Conservation (phyloP, 129 eudicot genomes). For the Helianthus tuberosus region DNA sequence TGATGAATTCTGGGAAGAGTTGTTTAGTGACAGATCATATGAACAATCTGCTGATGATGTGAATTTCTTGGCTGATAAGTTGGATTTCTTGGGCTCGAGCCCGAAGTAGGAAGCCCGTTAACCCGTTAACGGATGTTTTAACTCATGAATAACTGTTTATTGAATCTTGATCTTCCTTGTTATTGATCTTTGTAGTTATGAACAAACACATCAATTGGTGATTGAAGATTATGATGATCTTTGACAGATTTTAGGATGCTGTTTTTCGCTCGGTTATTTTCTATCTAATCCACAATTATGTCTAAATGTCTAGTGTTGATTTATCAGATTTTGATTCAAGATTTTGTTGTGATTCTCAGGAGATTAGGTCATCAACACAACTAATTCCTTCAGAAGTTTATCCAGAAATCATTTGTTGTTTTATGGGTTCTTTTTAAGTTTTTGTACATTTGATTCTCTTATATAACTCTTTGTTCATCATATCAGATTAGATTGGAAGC, state of each 20-base stretch:
- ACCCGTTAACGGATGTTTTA: constrained; percentile 7
- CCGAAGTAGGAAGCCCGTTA: constrained; percentile 36
- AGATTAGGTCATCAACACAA: constrained; percentile 15
- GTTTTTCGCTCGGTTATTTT: constrained; percentile 35
- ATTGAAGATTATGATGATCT: constrained; percentile 33
- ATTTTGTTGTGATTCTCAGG: constrained; percentile 48
- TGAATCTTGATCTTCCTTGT: constrained; percentile 38
- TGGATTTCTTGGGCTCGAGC: constrained; percentile 73
- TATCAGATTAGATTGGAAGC: constrained; percentile 41
- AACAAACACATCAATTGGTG: constrained; percentile 28
- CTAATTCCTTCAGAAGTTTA: not conserved
- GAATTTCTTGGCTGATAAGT: constrained; percentile 64
- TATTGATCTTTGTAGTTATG: constrained; percentile 51
- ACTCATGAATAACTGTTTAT: constrained; percentile 35
- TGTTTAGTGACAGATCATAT: constrained; percentile 59
- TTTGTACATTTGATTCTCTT: constrained; percentile 29
- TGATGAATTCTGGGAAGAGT: constrained; percentile 89
- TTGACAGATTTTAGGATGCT: constrained; percentile 34
- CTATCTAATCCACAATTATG: constrained; percentile 9
- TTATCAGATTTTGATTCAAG: constrained; percentile 4
- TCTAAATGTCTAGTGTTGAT: not conserved
- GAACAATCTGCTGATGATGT: constrained; percentile 48
- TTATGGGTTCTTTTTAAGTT: constrained; percentile 20
- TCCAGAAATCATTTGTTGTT: constrained; percentile 10
- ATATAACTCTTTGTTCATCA: constrained; percentile 35